phyloP scores from a whole-genome alignment of 2,329 filamentous ascomycete genomes.

The Chalara sp. region DNA sequence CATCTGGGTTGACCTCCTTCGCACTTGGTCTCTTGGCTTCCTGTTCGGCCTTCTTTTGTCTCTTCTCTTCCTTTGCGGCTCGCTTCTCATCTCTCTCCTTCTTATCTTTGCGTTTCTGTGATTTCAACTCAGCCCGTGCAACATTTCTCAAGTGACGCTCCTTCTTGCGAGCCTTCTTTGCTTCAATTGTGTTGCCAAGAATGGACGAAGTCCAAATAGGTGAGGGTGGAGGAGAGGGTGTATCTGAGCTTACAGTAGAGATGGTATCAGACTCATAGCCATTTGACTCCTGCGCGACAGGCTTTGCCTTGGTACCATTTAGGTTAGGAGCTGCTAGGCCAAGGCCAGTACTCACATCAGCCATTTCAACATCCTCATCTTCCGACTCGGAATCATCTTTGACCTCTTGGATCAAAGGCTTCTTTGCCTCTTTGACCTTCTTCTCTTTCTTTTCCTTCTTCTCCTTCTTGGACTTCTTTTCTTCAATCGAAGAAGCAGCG shows the following conservation, averaged over 20 bases:
- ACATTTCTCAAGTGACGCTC: conserved; percentile 23
- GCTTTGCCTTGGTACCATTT: conserved; percentile 19
- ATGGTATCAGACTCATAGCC: conserved; percentile 10
- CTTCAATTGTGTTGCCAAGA: conserved; percentile 20
- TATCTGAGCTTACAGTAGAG: conserved; percentile 7
- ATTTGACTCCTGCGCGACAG: conserved; percentile 9
- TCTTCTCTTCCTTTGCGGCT: conserved; percentile 16
- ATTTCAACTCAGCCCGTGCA: conserved; percentile 28
- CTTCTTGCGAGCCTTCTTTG: conserved; percentile 20
- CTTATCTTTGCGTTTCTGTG: conserved; percentile 31
- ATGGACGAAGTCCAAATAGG: conserved; percentile 14
- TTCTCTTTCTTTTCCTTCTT: conserved; percentile 43
- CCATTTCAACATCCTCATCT: conserved; percentile 21
- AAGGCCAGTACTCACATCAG: conserved; percentile 17
- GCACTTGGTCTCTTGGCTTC: conserved; percentile 36
- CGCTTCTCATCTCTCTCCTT: conserved; percentile 28
- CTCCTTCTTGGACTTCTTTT: conserved; percentile 39
- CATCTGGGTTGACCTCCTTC: conserved; percentile 26
- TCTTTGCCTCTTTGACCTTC: conserved; percentile 17
- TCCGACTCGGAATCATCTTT: conserved; percentile 16
- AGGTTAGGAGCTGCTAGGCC: conserved; percentile 10
- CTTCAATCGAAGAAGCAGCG: conserved; percentile 34
- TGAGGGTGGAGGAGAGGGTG: conserved; percentile 5
- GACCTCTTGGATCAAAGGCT: conserved; percentile 24
- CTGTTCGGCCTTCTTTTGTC: conserved; percentile 20